Evolutionary conservation across 176 grass and related monocot genomes (phyloP).

Genomic region (Aegilops bicornis): DNA sequence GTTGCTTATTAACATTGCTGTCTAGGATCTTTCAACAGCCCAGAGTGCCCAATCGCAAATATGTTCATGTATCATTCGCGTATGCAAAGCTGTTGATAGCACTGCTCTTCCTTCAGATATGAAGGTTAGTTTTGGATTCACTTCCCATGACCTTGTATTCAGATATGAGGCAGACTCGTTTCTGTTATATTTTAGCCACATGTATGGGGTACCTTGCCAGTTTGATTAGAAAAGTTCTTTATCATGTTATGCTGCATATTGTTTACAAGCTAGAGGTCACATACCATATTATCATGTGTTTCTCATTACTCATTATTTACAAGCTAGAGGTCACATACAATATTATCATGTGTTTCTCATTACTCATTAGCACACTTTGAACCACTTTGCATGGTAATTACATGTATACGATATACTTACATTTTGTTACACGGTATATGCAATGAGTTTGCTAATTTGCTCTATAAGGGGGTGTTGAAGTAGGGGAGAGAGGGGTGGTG

Average conservation of each 20-base stretch:
- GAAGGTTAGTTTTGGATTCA: not conserved
- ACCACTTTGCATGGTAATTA: not conserved
- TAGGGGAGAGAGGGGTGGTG: no score
- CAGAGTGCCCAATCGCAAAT: not conserved
- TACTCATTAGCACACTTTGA: not conserved
- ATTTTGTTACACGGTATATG: not conserved
- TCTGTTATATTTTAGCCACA: not conserved
- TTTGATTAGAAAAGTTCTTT: not conserved
- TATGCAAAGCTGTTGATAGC: conserved; percentile 13
- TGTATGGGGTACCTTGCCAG: not conserved
- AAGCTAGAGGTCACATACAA: not conserved
- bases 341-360: not conserved
- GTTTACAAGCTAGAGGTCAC: not conserved
- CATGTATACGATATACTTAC: not conserved
- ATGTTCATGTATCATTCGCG: not conserved
- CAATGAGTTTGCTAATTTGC: no score
- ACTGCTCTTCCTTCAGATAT: conserved; percentile 4
- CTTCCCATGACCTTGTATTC: not conserved
- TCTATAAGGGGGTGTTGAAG: no score
- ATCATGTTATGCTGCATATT: not conserved
- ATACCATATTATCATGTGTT: not conserved
- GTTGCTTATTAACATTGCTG: not conserved
- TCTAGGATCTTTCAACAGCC: not conserved
- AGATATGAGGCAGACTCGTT: not conserved
- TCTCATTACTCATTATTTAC: not conserved